Conservation (phyloP, 2,329 filamentous ascomycete genomes). For the Curvularia sp. region DNA sequence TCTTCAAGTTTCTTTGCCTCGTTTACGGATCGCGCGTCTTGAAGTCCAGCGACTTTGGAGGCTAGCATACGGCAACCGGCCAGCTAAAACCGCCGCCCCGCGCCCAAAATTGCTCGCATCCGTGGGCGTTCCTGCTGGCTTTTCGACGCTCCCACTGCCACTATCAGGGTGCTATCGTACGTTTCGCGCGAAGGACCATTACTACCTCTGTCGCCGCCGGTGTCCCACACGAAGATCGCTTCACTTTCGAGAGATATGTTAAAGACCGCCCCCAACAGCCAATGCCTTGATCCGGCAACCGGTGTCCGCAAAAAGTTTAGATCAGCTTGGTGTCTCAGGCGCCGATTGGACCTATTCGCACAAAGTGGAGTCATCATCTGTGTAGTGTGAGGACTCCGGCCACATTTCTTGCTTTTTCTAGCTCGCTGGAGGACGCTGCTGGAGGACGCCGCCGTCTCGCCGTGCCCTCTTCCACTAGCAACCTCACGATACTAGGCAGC, state of each 20-base stretch:
- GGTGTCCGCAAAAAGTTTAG: neutral
- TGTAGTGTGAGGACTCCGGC: neutral
- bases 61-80: neutral
- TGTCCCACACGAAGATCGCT: neutral
- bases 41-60: neutral
- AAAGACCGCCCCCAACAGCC: neutral
- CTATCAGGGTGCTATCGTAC: neutral
- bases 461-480: neutral
- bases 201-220: conserved; percentile 6
- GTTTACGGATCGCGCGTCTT: neutral
- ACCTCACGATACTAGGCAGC: neutral
- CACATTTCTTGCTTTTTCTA: neutral
- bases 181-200: neutral
- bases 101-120: neutral
- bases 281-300: neutral
- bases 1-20: neutral
- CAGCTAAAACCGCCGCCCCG: conserved; percentile 3
- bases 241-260: neutral
- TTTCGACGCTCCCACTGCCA: neutral
- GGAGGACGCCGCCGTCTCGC: neutral
- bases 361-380: neutral
- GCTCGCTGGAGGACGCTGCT: neutral
- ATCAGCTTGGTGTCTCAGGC: no score
- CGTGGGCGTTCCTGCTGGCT: conserved; percentile 6
- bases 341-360: neutral